Conservation (phyloP, 2,329 filamentous ascomycete genomes). For the Aspergillus sp. region DNA sequence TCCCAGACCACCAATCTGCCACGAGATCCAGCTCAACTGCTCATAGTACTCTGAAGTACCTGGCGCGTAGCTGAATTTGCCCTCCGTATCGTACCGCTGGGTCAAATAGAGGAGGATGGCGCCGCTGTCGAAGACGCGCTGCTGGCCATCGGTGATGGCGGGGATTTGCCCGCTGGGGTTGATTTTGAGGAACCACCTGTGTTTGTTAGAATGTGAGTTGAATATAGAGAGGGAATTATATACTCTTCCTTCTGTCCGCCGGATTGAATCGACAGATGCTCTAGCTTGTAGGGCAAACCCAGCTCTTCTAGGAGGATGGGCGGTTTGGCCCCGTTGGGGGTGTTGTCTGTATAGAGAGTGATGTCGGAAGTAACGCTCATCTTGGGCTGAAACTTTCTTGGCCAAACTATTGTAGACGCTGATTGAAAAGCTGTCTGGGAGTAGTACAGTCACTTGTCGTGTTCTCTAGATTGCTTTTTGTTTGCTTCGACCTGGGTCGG, state of each 20-base stretch:
- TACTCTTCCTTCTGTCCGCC: constrained; percentile 4
- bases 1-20: constrained; percentile 7
- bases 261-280: constrained; percentile 1
- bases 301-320: constrained; percentile 7
- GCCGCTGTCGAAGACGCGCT: constrained; percentile 8
- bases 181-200: constrained; percentile 6
- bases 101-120: constrained; percentile 2
- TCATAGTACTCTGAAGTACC: constrained; percentile 3
- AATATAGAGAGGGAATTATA: not conserved
- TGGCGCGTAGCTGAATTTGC: not conserved
- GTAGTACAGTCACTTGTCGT: not conserved
- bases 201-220: not conserved
- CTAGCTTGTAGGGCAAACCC: not conserved
- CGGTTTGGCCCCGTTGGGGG: constrained; percentile 1
- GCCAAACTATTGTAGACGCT: no score
- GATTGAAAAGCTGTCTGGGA: not conserved
- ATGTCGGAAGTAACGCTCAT: not conserved
- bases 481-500: no score
- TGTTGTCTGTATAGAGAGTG: constrained; percentile 7
- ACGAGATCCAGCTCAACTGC: constrained; percentile 10
- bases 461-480: no score
- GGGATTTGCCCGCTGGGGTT: constrained; percentile 8
- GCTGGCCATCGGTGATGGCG: constrained; percentile 4
- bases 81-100: not conserved
- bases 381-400: not conserved